Evolutionary conservation across 345 rosid species (phyloP), one percentile per base, ranked within the genome.

Genomic region (Limnanthes douglasii): DNA sequence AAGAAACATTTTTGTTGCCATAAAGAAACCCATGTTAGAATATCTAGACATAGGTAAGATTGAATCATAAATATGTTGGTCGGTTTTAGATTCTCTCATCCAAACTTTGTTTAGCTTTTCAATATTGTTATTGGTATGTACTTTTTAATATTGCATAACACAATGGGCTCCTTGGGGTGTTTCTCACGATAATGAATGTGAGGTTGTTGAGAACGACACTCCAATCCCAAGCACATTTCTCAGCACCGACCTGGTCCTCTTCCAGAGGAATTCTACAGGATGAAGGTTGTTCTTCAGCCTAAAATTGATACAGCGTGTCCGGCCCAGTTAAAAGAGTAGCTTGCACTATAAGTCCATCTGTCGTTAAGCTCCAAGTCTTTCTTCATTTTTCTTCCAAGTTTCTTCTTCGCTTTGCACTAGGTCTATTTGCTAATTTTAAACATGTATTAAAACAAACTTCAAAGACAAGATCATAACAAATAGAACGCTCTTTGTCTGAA

Each of bases 111-210:
- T n/a, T n/a, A n/a, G n/a, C n/a, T n/a, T n/a, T n/a, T n/a, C n/a
- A n/a, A n/a, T n/a, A n/a, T n/a, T n/a, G n/a, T n/a, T n/a, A n/a
- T n/a, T n/a, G n/a, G n/a, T n/a, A n/a, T n/a, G n/a, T n/a, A n/a
- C n/a, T n/a, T n/a, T n/a, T n/a, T n/a, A n/a, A n/a, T n/a, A n/a
- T n/a, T n/a, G n/a, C n/a, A n/a, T n/a, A n/a, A n/a, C 78, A 90
- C 94, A 90, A 54, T 84, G 93, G 96, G 88, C 80, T 61, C 96
- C 96, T 35, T 80, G 96, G 96, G 96, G 85, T 49, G 85, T 84
- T 61, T 83, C 94, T 18, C 94, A 92, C 20, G 99, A 85, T 56
- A 70, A 75, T 17, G 88, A 80, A 48, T 77, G 86, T 13, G 96
- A 90, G 60, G 72, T 84, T 11, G 67, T 90, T 6, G 96, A 90